Evolutionary conservation across 202 grass and related monocot species (phyloP).

Genomic region (Saccharum hybrid): DNA sequence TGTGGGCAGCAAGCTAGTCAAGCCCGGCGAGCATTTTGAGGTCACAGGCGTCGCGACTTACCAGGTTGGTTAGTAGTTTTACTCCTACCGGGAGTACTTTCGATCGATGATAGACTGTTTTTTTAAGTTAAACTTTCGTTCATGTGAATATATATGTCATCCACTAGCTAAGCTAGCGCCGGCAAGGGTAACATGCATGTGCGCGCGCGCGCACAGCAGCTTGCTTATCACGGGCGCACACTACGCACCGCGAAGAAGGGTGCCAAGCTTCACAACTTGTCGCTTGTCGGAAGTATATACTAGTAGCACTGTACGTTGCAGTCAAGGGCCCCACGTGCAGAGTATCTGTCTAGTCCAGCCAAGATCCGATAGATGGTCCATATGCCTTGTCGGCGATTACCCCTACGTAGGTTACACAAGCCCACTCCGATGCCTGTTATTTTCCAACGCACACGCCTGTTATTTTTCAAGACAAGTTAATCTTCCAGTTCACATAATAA

Average conservation of each 20-base stretch:
- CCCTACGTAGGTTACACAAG: no score
- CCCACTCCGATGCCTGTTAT: constrained; percentile 11
- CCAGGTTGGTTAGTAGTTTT: not conserved
- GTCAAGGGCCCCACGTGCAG: not conserved
- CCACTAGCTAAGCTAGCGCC: no score
- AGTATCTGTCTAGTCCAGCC: not conserved
- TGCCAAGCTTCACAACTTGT: not conserved
- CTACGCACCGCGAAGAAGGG: no score
- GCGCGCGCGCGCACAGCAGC: no score
- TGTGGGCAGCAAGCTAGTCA: not conserved
- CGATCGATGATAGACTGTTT: not conserved
- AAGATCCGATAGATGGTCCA: constrained; percentile 10
- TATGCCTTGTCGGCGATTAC: not conserved
- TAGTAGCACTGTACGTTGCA: not conserved
- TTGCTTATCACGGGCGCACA: no score
- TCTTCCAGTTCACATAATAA: not conserved
- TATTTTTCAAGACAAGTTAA: no score
- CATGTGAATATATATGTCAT: not conserved
- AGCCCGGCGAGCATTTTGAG: constrained; percentile 1
- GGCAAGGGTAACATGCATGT: no score
- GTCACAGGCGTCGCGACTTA: not conserved
- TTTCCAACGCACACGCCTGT: not conserved
- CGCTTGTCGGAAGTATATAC: not conserved
- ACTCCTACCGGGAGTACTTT: no score
- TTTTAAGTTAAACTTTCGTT: not conserved